Evolutionary conservation across 805 yeast genomes (phyloP), one percentile per base, ranked within the genome.

Genomic region (Torulaspora franciscae): DNA sequence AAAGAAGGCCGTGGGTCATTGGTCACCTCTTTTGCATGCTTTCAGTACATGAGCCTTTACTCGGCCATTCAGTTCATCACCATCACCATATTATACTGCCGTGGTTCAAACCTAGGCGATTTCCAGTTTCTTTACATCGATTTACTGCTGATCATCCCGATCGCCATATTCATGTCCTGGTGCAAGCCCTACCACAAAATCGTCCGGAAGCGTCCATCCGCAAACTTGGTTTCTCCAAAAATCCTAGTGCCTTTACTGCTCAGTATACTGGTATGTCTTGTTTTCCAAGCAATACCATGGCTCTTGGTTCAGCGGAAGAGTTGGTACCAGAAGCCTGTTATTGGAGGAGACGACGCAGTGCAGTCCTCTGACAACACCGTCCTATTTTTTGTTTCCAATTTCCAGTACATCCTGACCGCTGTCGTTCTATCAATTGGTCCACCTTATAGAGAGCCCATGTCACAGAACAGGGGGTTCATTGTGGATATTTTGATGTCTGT

Each of bases 151-250:
- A 93, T 93, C 56, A 76, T 93, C 45, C 99, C 99, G 8, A 77
- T 93, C 59, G 99, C 99, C 0, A 81, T 93, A 5, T 89, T 90
- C 67, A 85, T 93, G 99, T 90, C 97, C 4, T 93, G 99, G 98
- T 83, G 97, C 1, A 79, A 81, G 56, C 95, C 99, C 0, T 82
- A 72, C 58, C 56, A 63, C 14, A 55, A 52, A 13, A 69, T 93
- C 25, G 77, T 78, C 9, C 65, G 69, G 29, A 90, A 89, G 59
- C 75, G 95, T 40, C 99, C 99, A 5, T 86, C 95, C 0, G 97
- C 99, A 0, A 91, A 93, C 64, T 71, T 93, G 48, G 93, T 93
- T 1, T 85, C 96, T 0, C 84, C 91, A 36, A 90, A 90, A 62
- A 83, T 93, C 32, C 71, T 95, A 53, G 73, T 86, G 2, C 96